Evolutionary conservation across 768 basidiomycete species (phyloP).

Genomic region (Sporobolomyces phaffii): DNA sequence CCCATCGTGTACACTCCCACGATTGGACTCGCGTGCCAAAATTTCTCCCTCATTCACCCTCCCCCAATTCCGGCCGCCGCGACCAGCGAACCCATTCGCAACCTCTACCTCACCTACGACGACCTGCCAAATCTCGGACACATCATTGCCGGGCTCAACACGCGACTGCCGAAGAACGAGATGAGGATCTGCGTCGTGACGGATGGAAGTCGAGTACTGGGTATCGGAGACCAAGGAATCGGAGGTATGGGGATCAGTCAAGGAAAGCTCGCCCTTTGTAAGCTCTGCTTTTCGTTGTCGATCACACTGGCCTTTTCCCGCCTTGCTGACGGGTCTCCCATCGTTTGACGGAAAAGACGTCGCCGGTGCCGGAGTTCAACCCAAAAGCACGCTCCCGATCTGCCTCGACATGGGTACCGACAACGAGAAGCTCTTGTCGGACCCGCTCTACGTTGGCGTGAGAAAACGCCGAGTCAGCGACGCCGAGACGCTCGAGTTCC

Average conservation of each 20-base stretch:
- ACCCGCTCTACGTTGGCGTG: constrained; percentile 83
- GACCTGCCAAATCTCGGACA: constrained; percentile 73
- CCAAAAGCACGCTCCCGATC: constrained; percentile 61
- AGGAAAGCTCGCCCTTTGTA: background rate
- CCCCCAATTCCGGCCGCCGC: constrained; percentile 5
- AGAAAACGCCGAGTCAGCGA: constrained; percentile 63
- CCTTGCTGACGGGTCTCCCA: too few relatives aligned
- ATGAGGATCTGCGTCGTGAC: constrained; percentile 84
- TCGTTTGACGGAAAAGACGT: constrained; percentile 95
- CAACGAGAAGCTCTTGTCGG: constrained; percentile 67
- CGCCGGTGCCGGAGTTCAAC: constrained; percentile 66
- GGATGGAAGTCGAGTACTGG: constrained; percentile 86
- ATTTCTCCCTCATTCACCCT: constrained; percentile 38
- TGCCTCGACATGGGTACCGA: constrained; percentile 85
- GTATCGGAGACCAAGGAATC: constrained; percentile 56
- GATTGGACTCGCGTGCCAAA: constrained; percentile 38
- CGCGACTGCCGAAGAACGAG: constrained; percentile 57
- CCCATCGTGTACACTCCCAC: constrained; percentile 26
- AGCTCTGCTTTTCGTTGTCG: background rate
- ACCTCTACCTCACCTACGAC: constrained; percentile 60
- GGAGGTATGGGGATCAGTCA: constrained; percentile 47
- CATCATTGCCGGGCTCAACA: constrained; percentile 55
- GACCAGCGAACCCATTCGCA: constrained; percentile 17
- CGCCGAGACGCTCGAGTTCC: constrained; percentile 56
- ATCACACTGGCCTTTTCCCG: constrained; percentile 51